phyloP scores from a whole-genome alignment of 495 filamentous ascomycete genomes.

The Xanthoparmelia taractica region DNA sequence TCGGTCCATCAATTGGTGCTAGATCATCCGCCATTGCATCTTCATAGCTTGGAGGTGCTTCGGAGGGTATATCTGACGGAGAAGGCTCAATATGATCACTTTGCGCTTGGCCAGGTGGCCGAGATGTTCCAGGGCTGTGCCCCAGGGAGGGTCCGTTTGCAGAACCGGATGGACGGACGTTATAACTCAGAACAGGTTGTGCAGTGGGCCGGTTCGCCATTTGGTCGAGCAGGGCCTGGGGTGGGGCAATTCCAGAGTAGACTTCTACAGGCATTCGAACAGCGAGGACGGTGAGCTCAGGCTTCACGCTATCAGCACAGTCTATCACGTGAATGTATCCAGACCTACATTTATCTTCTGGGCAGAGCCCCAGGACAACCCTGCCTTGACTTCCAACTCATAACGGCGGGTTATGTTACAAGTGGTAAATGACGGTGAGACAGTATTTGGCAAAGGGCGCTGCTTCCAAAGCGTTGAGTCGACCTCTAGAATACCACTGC shows the following conservation, averaged over 20 bases:
- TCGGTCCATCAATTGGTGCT: slow-evolving; percentile 54
- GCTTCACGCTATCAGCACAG: slow-evolving; percentile 31
- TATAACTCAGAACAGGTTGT: slow-evolving; percentile 22
- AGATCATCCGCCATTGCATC: slow-evolving; percentile 82
- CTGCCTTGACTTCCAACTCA: slow-evolving; percentile 72
- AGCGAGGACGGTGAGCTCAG: slow-evolving; percentile 65
- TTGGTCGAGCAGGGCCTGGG: slow-evolving; percentile 62
- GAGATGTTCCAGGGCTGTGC: slow-evolving; percentile 19
- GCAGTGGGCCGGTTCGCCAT: slow-evolving; percentile 40
- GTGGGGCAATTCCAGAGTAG: slow-evolving; percentile 86
- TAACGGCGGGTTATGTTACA: slow-evolving; percentile 82
- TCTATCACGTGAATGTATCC: background rate
- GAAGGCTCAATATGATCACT: slow-evolving; percentile 21
- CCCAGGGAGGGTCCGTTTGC: slow-evolving; percentile 18
- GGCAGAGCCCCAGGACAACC: slow-evolving; percentile 52
- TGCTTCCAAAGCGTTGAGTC: slow-evolving; percentile 61
- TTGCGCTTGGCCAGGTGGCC: slow-evolving; percentile 26
- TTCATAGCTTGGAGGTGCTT: slow-evolving; percentile 73
- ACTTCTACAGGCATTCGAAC: slow-evolving; percentile 71
- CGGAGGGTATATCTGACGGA: slow-evolving; percentile 43
- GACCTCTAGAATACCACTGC: slow-evolving; percentile 58
- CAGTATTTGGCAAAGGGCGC: slow-evolving; percentile 65
- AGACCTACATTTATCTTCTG: slow-evolving; percentile 46
- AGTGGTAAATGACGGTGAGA: slow-evolving; percentile 77
- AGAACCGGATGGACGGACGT: slow-evolving; percentile 21